These are phyloP conservation scores for Ziziphus jujuba DNA, from an alignment of 306 rosid genomes.

Conservation along the genomic window DNA sequence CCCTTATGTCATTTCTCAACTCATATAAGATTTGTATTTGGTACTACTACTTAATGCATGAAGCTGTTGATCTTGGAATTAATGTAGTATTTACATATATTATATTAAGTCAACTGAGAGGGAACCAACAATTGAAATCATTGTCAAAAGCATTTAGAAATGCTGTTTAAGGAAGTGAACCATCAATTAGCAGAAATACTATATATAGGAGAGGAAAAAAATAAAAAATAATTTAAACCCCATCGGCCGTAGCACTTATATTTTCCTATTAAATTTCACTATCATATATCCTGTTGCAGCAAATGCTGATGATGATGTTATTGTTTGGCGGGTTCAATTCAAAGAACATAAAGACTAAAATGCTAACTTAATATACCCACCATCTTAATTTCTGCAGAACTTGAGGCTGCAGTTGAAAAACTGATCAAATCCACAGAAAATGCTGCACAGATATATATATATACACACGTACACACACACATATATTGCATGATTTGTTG, in stretches of 20 bases:
- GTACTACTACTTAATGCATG: not conserved
- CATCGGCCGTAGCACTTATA: too few species aligned
- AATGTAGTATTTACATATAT: not conserved
- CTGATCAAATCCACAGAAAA: too few species aligned
- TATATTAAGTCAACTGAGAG: slow-evolving; percentile 9
- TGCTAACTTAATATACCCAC: not conserved
- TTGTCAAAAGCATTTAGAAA: slow-evolving; percentile 1
- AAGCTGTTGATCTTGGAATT: not conserved
- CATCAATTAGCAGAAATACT: too few species aligned
- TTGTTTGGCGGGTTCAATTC: not conserved
- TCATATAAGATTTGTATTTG: not conserved
- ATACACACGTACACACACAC: too few species aligned
- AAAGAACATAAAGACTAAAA: not conserved
- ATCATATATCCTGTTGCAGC: too few species aligned
- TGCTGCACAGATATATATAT: too few species aligned
- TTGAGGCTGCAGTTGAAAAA: not conserved
- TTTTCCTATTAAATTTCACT: too few species aligned
- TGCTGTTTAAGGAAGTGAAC: not conserved
- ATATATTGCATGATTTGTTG: too few species aligned
- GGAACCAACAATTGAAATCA: not conserved
- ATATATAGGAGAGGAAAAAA: too few species aligned
- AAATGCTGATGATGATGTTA: not conserved
- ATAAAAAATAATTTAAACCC: too few species aligned
- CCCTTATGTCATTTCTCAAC: not conserved
- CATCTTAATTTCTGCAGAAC: not conserved